Conservation (phyloP, 176 grass and related monocot species). For the Elymus sibiricus region DNA sequence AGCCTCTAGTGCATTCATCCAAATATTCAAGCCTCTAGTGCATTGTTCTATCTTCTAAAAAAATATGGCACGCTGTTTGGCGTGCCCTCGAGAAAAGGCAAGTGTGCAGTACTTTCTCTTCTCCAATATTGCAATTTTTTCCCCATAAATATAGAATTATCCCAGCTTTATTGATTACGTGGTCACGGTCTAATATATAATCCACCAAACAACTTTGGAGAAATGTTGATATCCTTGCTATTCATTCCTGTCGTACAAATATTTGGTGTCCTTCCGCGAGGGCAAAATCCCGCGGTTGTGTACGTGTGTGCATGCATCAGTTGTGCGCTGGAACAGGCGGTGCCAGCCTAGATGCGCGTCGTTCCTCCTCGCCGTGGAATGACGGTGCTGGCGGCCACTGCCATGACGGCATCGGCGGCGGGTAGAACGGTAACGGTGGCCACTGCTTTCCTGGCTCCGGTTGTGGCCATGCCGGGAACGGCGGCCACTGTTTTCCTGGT, state of each 20-base stretch:
- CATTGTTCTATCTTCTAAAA: too few relatives aligned
- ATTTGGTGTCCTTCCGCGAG: neutral
- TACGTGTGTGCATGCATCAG: neutral
- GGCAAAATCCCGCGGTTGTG: neutral
- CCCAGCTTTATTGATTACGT: too few relatives aligned
- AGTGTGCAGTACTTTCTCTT: too few relatives aligned
- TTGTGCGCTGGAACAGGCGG: neutral
- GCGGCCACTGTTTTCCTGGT: slow-evolving; percentile 16
- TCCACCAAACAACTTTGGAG: neutral
- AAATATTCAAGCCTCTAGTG: too few relatives aligned
- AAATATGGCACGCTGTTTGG: too few relatives aligned
- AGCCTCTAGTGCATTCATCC: too few relatives aligned
- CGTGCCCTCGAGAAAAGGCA: too few relatives aligned
- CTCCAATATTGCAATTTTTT: too few relatives aligned
- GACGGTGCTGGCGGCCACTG: slow-evolving; percentile 1
- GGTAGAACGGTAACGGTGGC: slow-evolving; percentile 22
- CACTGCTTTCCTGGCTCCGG: slow-evolving; percentile 8
- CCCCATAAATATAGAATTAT: too few relatives aligned
- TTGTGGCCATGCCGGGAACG: slow-evolving; percentile 20
- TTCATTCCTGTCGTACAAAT: neutral
- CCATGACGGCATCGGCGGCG: slow-evolving; percentile 7
- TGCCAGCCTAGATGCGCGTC: neutral
- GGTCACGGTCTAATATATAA: too few relatives aligned
- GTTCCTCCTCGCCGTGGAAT: slow-evolving; percentile 16
- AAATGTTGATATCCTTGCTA: neutral